These are phyloP conservation scores for Phytophthora chlamydospora DNA, from an alignment of 352 stramenopile species.

Conservation along the genomic window DNA sequence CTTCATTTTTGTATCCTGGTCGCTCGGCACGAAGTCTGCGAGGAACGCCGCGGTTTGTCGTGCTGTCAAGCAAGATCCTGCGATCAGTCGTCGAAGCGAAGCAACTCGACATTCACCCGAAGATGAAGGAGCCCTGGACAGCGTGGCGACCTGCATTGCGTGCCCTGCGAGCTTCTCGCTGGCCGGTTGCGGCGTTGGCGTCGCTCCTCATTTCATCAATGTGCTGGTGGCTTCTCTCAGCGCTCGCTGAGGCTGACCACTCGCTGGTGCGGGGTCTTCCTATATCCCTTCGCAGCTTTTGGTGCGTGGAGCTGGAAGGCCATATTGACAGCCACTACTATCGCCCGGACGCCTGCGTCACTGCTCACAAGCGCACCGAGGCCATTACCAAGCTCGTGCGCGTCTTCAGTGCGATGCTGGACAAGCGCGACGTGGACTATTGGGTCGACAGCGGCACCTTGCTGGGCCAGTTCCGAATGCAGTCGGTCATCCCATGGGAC, in stretches of 20 bases:
- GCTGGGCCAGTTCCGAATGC: constrained; percentile 56
- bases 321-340: constrained; percentile 51
- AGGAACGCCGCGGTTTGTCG: no score
- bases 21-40: background rate
- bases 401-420: constrained; percentile 45
- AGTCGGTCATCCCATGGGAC: constrained; percentile 62
- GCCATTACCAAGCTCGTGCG: constrained; percentile 49
- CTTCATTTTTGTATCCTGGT: constrained; percentile 10
- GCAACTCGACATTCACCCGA: background rate
- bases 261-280: constrained; percentile 22
- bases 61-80: no score
- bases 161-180: constrained; percentile 13
- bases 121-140: background rate
- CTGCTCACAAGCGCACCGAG: constrained; percentile 41
- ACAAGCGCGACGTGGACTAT: constrained; percentile 57
- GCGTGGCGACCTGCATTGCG: constrained; percentile 1
- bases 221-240: constrained; percentile 24
- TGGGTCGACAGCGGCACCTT: constrained; percentile 75
- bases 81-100: no score
- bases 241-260: constrained; percentile 32
- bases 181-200: constrained; percentile 6
- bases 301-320: constrained; percentile 45
- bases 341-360: constrained; percentile 42
- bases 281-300: constrained; percentile 15
- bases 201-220: constrained; percentile 10